Evolutionary conservation across 2,329 filamentous ascomycete genomes (phyloP).

Genomic region (Phaeosphaeriaceae sp.): DNA sequence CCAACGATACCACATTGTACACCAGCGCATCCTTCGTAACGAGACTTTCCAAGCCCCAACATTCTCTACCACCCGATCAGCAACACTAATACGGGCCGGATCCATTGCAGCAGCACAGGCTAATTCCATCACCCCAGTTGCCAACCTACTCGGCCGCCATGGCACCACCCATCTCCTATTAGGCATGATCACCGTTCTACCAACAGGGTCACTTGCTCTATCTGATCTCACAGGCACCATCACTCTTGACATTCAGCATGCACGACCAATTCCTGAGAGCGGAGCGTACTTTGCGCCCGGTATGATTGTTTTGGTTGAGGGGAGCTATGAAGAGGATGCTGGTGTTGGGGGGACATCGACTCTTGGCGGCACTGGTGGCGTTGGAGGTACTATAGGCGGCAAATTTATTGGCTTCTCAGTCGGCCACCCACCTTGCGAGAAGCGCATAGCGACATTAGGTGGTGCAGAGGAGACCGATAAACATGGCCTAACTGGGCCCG

Average conservation of each 20-base stretch:
- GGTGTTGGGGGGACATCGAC: constrained; percentile 53
- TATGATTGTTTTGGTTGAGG: constrained; percentile 94
- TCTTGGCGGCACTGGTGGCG: constrained; percentile 77
- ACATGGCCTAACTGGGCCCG: constrained; percentile 45
- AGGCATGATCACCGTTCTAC: constrained; percentile 79
- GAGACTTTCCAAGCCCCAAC: constrained; percentile 88
- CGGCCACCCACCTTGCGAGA: constrained; percentile 89
- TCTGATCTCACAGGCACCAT: constrained; percentile 91
- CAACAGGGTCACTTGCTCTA: constrained; percentile 81
- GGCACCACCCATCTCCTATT: constrained; percentile 86
- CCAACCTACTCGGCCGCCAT: constrained; percentile 76
- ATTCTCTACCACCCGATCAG: constrained; percentile 64
- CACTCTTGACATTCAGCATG: constrained; percentile 79
- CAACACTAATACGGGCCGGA: constrained; percentile 63
- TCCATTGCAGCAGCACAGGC: constrained; percentile 60
- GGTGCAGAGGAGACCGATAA: constrained; percentile 59
- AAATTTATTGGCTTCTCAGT: constrained; percentile 90
- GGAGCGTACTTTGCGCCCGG: constrained; percentile 93
- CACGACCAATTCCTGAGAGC: constrained; percentile 80
- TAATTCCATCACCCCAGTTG: constrained; percentile 88
- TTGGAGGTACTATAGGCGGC: constrained; percentile 91
- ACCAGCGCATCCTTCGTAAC: constrained; percentile 90
- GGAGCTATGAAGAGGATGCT: constrained; percentile 92
- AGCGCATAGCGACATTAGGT: constrained; percentile 78
- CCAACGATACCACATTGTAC: constrained; percentile 88